Evolutionary conservation across 345 rosid genomes (phyloP), one percentile per base, ranked within the genome.

Genomic region (Moringa oleifera): DNA sequence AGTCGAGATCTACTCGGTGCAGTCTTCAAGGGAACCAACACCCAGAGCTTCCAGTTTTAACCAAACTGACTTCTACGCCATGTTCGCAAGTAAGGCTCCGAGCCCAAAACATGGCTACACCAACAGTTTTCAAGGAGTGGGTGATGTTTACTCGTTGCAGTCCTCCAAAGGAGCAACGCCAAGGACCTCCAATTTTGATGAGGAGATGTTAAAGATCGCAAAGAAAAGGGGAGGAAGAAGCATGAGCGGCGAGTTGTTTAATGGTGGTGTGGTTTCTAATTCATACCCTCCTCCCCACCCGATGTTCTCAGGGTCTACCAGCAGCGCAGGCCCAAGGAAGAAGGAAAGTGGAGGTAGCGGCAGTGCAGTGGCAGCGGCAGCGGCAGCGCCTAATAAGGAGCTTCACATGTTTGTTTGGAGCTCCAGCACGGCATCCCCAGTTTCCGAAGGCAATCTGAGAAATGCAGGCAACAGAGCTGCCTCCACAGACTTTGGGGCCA

Each of bases 1-100:
- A 0, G 91, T 87, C 0, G 96, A 89, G 75, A 89, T 89, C 23
- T 89, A 87, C 66, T 86, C 94, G 0, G 86, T 83, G 19, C 90
- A 85, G 65, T 87, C 96, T 0, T 89, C 96, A 0, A 56, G 94
- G 25, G 94, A 85, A 62, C 97, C 94, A 16, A 87, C 97, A 5
- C 97, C 97, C 0, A 80, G 97, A 60, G 94, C 91, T 22, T 90
- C 97, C 0, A 90, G 97, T 71, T 90, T 90, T 63, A 90, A 90
- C 59, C 97, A 90, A 59, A 75, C 82, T 0, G 94, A 90, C 62
- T 90, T 87, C 61, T 85, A 90, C 63, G 91, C 97, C 16, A 90
- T 90, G 97, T 90, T 90, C 54, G 78, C 85, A 0, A 82, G 93
- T 69, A 89, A 90, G 69, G 86, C 85, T 6, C 82, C 89, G 0